phyloP scores from a whole-genome alignment of 2,329 filamentous ascomycete genomes.

The Chrysosphaeria jannelii region DNA sequence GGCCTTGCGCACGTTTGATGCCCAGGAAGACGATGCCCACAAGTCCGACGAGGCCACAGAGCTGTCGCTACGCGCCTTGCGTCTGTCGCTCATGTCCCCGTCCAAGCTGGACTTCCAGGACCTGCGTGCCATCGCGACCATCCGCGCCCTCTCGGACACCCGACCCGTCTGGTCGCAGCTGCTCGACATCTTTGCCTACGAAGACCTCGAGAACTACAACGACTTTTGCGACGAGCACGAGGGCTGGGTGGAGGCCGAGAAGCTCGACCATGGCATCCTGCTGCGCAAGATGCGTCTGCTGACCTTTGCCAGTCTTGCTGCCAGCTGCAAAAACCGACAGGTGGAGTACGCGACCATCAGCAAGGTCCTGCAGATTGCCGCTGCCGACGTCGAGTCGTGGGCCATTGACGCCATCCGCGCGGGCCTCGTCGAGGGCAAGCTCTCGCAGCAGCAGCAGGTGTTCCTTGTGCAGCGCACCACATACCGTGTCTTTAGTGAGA shows the following conservation, averaged over 20 bases:
- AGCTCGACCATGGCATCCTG: constrained; percentile 40
- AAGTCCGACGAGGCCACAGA: constrained; percentile 28
- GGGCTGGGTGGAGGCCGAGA: constrained; percentile 51
- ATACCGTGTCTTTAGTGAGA: constrained; percentile 89
- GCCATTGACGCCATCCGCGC: constrained; percentile 94
- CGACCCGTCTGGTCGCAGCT: constrained; percentile 71
- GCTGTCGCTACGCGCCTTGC: constrained; percentile 25
- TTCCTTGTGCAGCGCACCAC: constrained; percentile 91
- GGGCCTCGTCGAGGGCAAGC: constrained; percentile 82
- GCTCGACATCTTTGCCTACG: constrained; percentile 80
- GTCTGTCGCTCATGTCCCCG: constrained; percentile 20
- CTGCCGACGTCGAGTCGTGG: constrained; percentile 85
- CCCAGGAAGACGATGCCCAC: constrained; percentile 19
- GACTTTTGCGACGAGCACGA: constrained; percentile 84
- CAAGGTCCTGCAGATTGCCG: constrained; percentile 54
- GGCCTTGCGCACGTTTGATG: constrained; percentile 28
- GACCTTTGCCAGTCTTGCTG: constrained; percentile 71
- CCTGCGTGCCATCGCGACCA: constrained; percentile 48
- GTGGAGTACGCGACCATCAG: constrained; percentile 69
- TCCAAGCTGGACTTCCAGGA: constrained; percentile 46
- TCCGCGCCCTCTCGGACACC: constrained; percentile 65
- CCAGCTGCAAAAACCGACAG: constrained; percentile 54
- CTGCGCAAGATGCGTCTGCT: constrained; percentile 91
- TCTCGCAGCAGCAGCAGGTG: constrained; percentile 72
- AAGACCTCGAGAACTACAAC: constrained; percentile 82